Conservation (phyloP, 306 rosid genomes). For the Boehmeria nivea region DNA sequence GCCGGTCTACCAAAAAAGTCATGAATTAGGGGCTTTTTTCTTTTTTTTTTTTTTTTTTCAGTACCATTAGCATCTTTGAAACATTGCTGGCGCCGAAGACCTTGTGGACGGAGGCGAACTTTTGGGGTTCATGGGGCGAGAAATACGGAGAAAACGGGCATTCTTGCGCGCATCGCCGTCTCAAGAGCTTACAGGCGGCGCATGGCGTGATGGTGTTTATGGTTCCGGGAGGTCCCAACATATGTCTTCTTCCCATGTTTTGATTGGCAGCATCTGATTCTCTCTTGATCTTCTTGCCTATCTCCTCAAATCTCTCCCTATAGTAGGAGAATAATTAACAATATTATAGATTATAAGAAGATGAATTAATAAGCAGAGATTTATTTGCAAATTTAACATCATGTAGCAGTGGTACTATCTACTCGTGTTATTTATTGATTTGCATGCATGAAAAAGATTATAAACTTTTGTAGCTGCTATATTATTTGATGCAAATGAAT, state of each 20-base stretch:
- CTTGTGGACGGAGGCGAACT: constrained; percentile 94
- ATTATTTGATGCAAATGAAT: background rate
- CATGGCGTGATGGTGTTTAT: constrained; percentile 91
- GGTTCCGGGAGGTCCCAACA: constrained; percentile 82
- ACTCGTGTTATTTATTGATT: background rate
- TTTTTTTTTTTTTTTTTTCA: too few species aligned
- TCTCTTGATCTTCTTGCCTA: constrained; percentile 82
- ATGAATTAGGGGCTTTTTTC: constrained; percentile 4
- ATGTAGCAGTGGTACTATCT: too few species aligned
- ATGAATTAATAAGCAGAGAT: too few species aligned
- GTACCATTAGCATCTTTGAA: constrained; percentile 91
- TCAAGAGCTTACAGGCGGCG: constrained; percentile 89
- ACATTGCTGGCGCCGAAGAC: constrained; percentile 98
- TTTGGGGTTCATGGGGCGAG: constrained; percentile 95
- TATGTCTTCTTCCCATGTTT: constrained; percentile 72
- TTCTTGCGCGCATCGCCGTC: constrained; percentile 94
- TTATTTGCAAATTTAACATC: too few species aligned
- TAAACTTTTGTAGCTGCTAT: background rate
- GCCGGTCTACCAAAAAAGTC: too few species aligned
- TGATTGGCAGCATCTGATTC: constrained; percentile 50
- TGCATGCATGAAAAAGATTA: constrained; percentile 1
- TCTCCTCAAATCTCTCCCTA: constrained; percentile 73
- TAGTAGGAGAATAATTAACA: background rate
- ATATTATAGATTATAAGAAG: background rate
- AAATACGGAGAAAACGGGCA: constrained; percentile 97